Evolutionary conservation across 176 grass and related monocot genomes (phyloP), one percentile per base, ranked within the genome.

Genomic region (Hordeum vulgare): DNA sequence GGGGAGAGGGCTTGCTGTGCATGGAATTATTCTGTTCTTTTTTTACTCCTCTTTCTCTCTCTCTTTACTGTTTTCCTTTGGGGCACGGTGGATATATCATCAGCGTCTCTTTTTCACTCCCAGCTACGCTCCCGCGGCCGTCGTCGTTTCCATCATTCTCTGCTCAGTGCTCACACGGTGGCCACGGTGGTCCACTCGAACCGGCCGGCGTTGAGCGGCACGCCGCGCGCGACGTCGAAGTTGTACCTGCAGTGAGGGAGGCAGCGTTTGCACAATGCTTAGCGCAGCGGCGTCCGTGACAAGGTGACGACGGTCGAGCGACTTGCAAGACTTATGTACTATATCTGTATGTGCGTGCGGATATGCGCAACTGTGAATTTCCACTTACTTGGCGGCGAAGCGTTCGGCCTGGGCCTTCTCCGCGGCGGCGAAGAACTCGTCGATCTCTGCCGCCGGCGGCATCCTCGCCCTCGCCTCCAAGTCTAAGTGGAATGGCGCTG

Each of bases 211-310:
- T 36, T 59, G 36, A 97, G 76, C 68, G 94, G 89, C 75, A 74
- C 35, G 26, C 81, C 91, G n/a, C 56, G 74, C 34, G 51, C 89
- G 28, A 97, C 76, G 84, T 97, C 91, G 58, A 93, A 97, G 80
- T 94, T 97, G 81, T 97, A 97, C 94, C 94, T 97, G 79, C 12
- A 57, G 9, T 4, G 36, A 27, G n/a, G n/a, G 31, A 33, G 33
- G 51, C 9, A 34, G 9, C 6, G 69, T 14, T 5, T 4, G 20
- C 58, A 1, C 27, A 15, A 18, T 17, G 39, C 26, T 88, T 83
- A 89, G 17, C 37, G 1, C 13, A 7, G 7, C 0, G 13, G 13
- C 1, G 13, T 4, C 39, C 3, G 9, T 41, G 49, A 27, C 4
- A 44, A 28, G 2, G 9, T 41, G 49, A 27, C 4, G 61, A 28